Evolutionary conservation across 306 rosid genomes (phyloP), one percentile per base, ranked within the genome.

Genomic region (Lathyrus sativus): DNA sequence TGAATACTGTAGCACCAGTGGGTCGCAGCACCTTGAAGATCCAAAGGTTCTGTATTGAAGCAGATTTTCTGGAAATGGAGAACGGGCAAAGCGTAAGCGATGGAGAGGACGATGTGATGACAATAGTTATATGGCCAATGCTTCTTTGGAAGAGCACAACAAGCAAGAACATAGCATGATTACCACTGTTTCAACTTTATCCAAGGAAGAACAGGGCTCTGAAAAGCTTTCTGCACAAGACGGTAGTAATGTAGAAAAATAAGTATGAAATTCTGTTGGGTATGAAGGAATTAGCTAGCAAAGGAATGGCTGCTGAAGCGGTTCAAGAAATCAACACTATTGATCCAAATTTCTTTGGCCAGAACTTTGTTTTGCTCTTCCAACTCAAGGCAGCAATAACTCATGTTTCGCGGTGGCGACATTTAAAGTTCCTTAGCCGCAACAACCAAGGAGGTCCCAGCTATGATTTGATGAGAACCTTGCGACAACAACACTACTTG

Each of bases 1-100:
- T 39, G 97, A 87, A 73, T 96, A 90, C 72, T 93, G 99, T 80
- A 93, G 97, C 88, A 93, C 97, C 76, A 93, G 99, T 63, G 92
- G 96, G 31, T 82, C 88, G 10, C 87, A 74, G 65, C 95, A 76
- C 62, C 76, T 61, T 46, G 92, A 85, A 65, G 86, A 85, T 74
- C 70, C 78, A 24, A 85, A 80, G 76, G 75, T 67, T 62, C 69
- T 78, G 76, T 95, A 79, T 67, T 82, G 77, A 77, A 78, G 81
- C 69, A 92, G 87, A 76, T 69, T n/a, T n/a, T n/a, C n/a, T n/a
- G n/a, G n/a, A n/a, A n/a, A n/a, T n/a, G n/a, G n/a, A n/a, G n/a
- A n/a, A 81, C 79, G 99, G 79, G 83, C 88, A 61, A 93, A 88
- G 72, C 95, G 97, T 51, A 93, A 93, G 83, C 82, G 99, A 15